Conservation (phyloP, 768 basidiomycete species). For the Termitomyces eurrhizus region DNA sequence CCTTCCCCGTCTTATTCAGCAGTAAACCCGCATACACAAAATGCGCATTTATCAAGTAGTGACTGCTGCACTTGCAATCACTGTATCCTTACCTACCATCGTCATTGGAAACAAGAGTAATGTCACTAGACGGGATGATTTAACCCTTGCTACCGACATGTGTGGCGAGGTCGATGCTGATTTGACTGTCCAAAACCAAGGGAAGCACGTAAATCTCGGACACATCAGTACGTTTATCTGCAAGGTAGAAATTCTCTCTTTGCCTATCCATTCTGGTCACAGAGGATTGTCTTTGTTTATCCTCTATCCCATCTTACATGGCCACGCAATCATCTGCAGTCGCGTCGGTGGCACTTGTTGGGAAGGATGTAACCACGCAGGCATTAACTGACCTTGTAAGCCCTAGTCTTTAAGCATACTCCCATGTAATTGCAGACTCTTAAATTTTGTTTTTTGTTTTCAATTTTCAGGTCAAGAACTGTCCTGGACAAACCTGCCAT, state of each 20-base stretch:
- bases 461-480: slow-evolving; percentile 3
- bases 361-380: slow-evolving; percentile 23
- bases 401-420: not conserved
- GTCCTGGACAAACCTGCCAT: slow-evolving; percentile 24
- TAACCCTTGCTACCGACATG: slow-evolving; percentile 23
- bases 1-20: not conserved
- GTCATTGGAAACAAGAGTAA: slow-evolving; percentile 7
- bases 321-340: slow-evolving; percentile 26
- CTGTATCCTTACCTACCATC: slow-evolving; percentile 1
- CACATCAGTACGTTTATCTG: slow-evolving; percentile 22
- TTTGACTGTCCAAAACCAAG: slow-evolving; percentile 25
- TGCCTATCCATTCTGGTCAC: not conserved
- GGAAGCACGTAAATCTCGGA: slow-evolving; percentile 25
- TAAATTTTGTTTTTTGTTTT: not conserved
- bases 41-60: not conserved
- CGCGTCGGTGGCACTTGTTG: slow-evolving; percentile 25
- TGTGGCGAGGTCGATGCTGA: slow-evolving; percentile 34
- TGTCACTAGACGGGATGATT: slow-evolving; percentile 9
- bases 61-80: not conserved
- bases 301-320: slow-evolving; percentile 32
- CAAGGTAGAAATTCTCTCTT: not conserved
- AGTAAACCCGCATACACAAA: not conserved
- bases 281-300: slow-evolving; percentile 44
- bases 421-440: not conserved
- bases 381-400: slow-evolving; percentile 34